Evolutionary conservation across 2,329 filamentous ascomycete species (phyloP).

Genomic region (Plectosphaerella sp.): DNA sequence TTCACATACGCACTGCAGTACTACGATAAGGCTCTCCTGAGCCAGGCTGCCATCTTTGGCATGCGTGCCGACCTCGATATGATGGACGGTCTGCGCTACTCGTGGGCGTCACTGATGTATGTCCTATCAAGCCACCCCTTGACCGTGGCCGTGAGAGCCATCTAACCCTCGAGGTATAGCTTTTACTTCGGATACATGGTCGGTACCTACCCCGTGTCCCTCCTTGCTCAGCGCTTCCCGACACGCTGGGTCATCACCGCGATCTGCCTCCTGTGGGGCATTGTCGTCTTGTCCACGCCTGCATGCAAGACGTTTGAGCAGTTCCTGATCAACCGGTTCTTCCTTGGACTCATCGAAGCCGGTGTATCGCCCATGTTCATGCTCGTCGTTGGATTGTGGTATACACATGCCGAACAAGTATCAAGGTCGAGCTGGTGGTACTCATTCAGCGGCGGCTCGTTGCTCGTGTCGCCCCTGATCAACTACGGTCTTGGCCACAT

Average conservation of each 20-base stretch:
- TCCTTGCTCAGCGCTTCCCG: constrained; percentile 21
- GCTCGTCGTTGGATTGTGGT: constrained; percentile 32
- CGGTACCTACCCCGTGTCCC: constrained; percentile 24
- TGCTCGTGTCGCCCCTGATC: constrained; percentile 25
- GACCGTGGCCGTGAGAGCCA: too few relatives aligned
- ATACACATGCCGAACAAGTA: constrained; percentile 30
- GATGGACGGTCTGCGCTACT: constrained; percentile 21
- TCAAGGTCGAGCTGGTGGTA: constrained; percentile 30
- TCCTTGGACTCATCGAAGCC: constrained; percentile 29
- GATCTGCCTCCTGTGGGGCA: constrained; percentile 24
- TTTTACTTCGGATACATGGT: constrained; percentile 27
- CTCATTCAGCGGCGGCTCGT: constrained; percentile 30
- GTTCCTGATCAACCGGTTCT: constrained; percentile 28
- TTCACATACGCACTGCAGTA: constrained; percentile 41
- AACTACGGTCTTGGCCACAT: constrained; percentile 29
- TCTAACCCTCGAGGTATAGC: not conserved
- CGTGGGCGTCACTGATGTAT: constrained; percentile 22
- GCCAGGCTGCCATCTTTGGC: constrained; percentile 30
- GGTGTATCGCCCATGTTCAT: constrained; percentile 29
- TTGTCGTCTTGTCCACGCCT: constrained; percentile 23
- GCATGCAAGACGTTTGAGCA: constrained; percentile 25
- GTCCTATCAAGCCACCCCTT: too few relatives aligned
- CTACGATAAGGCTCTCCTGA: constrained; percentile 50
- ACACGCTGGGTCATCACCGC: constrained; percentile 21
- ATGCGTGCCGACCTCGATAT: constrained; percentile 19